These are phyloP conservation scores for Fusarium fracticaudum DNA, from an alignment of 2,329 filamentous ascomycete species.

Conservation along the genomic window DNA sequence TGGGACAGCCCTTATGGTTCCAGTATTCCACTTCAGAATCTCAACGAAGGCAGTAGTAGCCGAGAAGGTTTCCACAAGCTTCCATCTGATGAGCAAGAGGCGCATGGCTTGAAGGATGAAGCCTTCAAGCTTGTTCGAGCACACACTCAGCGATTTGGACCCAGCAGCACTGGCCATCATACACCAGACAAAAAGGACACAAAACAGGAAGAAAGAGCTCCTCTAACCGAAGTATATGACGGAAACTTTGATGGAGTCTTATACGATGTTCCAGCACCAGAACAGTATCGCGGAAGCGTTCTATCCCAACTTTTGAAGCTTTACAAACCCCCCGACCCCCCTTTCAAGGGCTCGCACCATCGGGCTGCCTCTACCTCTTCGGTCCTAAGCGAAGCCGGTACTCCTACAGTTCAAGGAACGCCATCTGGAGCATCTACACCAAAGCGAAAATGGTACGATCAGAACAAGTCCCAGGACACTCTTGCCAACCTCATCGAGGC, in stretches of 20 bases:
- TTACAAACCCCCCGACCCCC: constrained; percentile 52
- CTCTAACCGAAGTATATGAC: constrained; percentile 50
- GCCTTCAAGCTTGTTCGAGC: constrained; percentile 55
- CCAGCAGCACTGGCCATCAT: constrained; percentile 9
- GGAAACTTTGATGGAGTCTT: constrained; percentile 53
- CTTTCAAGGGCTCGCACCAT: constrained; percentile 31
- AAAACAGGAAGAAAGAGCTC: constrained; percentile 16
- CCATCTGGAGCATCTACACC: constrained; percentile 54
- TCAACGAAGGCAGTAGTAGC: constrained; percentile 31
- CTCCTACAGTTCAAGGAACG: constrained; percentile 50
- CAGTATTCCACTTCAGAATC: constrained; percentile 47
- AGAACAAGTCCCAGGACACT: constrained; percentile 58
- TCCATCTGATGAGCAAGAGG: constrained; percentile 13
- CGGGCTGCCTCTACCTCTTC: constrained; percentile 40
- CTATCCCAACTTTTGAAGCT: constrained; percentile 58
- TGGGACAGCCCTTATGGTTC: constrained; percentile 40
- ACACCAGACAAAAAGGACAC: constrained; percentile 19
- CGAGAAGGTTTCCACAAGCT: constrained; percentile 35
- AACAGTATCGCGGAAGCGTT: constrained; percentile 56
- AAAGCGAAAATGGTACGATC: constrained; percentile 59
- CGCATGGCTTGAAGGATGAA: constrained; percentile 42
- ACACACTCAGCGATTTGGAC: constrained; percentile 48
- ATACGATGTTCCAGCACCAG: constrained; percentile 52
- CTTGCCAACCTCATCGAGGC: constrained; percentile 58
- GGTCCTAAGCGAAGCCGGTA: constrained; percentile 44